Evolutionary conservation across 2,329 filamentous ascomycete genomes (phyloP), one percentile per base, ranked within the genome.

Genomic region (Ceratocystis smalleyi): DNA sequence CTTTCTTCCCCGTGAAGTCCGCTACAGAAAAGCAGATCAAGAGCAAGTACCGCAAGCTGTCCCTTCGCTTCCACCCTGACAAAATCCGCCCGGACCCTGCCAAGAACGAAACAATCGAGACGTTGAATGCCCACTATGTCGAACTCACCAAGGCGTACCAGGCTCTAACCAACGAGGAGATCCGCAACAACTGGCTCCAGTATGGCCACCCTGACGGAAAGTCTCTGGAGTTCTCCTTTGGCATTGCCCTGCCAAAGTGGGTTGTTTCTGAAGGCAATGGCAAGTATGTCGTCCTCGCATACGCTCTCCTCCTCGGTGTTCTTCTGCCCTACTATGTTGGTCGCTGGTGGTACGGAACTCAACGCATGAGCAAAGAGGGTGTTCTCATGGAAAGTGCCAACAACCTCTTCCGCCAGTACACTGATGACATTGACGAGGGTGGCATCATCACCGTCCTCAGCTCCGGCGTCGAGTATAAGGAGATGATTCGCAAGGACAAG

Each of bases 71-170:
- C 75, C 94, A 99, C 74, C 94, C 94, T 49, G 94, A 99, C 79
- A 99, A 99, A 78, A 82, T 89, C 68, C 84, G 82, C 72, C 89
- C 90, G 27, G 89, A 97, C 72, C 77, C 85, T 24, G 77, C 86
- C 68, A 94, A 91, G 77, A 99, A 99, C 75, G 84, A 96, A 75
- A 99, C 94, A 0, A 70, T 85, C 64, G 91, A 97, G 69, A 81
- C 78, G 19, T 81, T 97, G 70, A 99, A 94, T 75, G 81, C 91
- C 67, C 81, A 86, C 73, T 99, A 94, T 77, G 91, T 97, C 65
- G 91, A 97, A 72, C 83, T 97, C 70, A 94, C 90, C 69, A 99
- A 99, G 78, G 94, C 94, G 5, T 99, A 96, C 81, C 96, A 99
- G 76, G 88, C 94, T 2, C 82, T 99, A 60, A 99, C 95, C 3